Conservation (phyloP, 352 stramenopile genomes). For the Globisporangium acanthophoron region DNA sequence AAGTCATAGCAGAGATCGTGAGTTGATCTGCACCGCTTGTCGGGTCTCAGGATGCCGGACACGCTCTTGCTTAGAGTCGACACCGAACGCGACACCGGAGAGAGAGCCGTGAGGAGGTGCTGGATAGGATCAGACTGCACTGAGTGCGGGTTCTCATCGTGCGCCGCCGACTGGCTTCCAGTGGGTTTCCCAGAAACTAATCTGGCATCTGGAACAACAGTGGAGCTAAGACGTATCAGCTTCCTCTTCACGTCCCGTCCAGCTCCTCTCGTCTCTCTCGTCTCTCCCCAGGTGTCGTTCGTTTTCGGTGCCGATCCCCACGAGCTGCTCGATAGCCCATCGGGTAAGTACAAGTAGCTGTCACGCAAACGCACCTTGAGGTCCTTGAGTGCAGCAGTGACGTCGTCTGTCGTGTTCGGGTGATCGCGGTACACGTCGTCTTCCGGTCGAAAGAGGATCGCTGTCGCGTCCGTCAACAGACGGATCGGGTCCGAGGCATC, state of each 20-base stretch:
- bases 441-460: conserved; percentile 87
- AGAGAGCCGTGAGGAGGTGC: conserved; percentile 1
- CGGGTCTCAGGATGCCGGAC: neutral
- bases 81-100: neutral
- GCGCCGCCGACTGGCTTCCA: conserved; percentile 73
- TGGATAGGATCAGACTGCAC: conserved; percentile 72
- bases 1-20: neutral
- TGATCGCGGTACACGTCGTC: conserved; percentile 83
- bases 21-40: neutral
- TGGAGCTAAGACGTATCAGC: conserved; percentile 75
- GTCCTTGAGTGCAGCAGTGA: conserved; percentile 77
- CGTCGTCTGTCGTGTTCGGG: conserved; percentile 73
- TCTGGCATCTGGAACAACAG: conserved; percentile 84
- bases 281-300: neutral
- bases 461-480: conserved; percentile 92
- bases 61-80: no score
- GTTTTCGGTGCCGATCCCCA: neutral
- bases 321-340: neutral
- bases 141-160: conserved; percentile 51
- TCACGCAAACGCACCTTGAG: conserved; percentile 86
- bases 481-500: conserved; percentile 92
- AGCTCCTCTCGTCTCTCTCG: neutral
- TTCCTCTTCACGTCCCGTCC: conserved; percentile 71
- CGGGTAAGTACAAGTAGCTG: neutral
- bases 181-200: conserved; percentile 90